Evolutionary conservation across 371 early-diverging fungal species (phyloP).

Genomic region (Rhizopus delemar): DNA sequence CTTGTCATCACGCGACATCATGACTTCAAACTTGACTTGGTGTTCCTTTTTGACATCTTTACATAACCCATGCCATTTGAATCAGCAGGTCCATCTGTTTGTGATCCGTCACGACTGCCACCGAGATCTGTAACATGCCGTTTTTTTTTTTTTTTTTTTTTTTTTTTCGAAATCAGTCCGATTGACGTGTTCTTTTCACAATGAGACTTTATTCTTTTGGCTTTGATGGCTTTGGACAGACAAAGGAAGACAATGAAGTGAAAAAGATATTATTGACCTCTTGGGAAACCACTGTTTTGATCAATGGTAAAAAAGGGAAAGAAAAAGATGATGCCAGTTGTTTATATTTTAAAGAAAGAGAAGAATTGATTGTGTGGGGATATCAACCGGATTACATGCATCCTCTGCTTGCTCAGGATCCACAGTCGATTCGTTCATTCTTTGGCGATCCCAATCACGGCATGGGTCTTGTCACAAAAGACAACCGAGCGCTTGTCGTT

Average conservation of each 20-base stretch:
- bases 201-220: constrained; percentile 35
- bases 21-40: too few relatives aligned
- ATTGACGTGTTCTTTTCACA: too few relatives aligned
- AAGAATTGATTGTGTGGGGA: constrained; percentile 26
- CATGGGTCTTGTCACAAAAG: constrained; percentile 25
- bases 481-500: constrained; percentile 7
- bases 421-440: not conserved
- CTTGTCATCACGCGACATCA: too few relatives aligned
- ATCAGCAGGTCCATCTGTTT: too few relatives aligned
- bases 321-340: not conserved
- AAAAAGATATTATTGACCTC: constrained; percentile 21
- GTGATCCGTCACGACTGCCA: too few relatives aligned
- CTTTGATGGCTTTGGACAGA: constrained; percentile 38
- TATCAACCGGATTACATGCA: constrained; percentile 14
- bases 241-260: constrained; percentile 3
- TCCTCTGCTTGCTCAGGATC: constrained; percentile 3
- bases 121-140: too few relatives aligned
- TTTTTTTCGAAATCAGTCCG: constrained; percentile 1
- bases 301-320: constrained; percentile 20
- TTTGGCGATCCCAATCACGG: constrained; percentile 29
- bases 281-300: constrained; percentile 40
- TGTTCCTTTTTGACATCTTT: too few relatives aligned
- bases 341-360: constrained; percentile 18
- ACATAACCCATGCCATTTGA: too few relatives aligned
- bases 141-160: constrained; percentile 2